Base-by-base conservation (phyloP, 306 rosid genomes). In the Gleditsia sinensis region DNA sequence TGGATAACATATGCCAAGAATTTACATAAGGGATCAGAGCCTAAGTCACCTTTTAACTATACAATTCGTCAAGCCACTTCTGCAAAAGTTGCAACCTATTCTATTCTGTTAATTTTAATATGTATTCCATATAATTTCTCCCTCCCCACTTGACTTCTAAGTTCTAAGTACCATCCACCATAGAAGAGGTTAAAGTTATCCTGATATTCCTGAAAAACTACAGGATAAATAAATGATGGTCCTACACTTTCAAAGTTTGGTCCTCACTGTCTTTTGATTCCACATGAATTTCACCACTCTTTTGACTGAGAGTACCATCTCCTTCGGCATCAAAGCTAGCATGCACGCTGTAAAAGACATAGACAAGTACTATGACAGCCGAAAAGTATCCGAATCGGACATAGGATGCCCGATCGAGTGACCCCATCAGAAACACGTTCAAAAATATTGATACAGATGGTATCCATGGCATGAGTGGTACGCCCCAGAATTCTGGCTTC, bases 381-480 rank as follows among this genome's bases (percentile, higher is more conserved):
- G 94, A 84, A 80, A 89, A 94, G 80, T 85, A 82, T 37, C 86
- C 97, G 9, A 94, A 94, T n/a, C 98, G 77, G 10, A 83, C 69
- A 70, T 89, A 94, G 67, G 96, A 91, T 64, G 86, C 86, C 21
- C 94, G 86, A 71, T 87, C 90, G 14, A 94, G 72, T 3, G 91
- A 84, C 67, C 97, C 97, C 32, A 94, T 62, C 70, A 94, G 57
- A 72, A 94, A 94, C 43, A 91, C 77, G 67, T 94, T 91, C 53
- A 94, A 71, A 75, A 94, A 91, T 20, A 94, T 89, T 19, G 98
- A 94, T 2, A 82, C 33, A 17, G 92, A 86, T 0, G 98, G 98
- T 60, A 94, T 81, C 98, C 97, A 94, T 10, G 98, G 98, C 98
- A 94, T 94, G 55, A 91, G 79, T 4, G 98, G 98, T 45, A 94